Evolutionary conservation across 352 stramenopile genomes (phyloP).

Genomic region (Globisporangium megalacanthum): DNA sequence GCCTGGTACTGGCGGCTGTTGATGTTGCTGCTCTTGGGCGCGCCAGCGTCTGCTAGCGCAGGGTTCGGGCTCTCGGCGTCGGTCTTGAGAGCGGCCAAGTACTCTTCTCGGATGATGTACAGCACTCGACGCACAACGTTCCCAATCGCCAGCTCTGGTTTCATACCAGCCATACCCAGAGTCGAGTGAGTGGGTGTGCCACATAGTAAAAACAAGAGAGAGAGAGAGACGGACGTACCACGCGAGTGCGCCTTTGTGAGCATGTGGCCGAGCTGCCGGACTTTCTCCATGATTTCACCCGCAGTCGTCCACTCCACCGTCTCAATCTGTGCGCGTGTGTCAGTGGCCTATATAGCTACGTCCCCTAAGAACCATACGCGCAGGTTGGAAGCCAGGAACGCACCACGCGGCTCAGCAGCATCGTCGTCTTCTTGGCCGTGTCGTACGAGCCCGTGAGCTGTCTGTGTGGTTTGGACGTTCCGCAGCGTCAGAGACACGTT

Average conservation of each 20-base stretch:
- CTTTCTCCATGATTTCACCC: conserved; percentile 81
- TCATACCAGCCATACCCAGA: not conserved
- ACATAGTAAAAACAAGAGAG: not conserved
- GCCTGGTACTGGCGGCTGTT: conserved; percentile 52
- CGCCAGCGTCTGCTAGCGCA: conserved; percentile 5
- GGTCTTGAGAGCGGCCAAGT: conserved; percentile 68
- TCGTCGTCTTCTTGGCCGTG: conserved; percentile 73
- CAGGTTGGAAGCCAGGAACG: conserved; percentile 1
- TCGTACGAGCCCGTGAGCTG: conserved; percentile 76
- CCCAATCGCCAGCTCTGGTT: conserved; percentile 73
- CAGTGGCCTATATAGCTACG: too few species aligned
- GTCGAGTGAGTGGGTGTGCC: too few species aligned
- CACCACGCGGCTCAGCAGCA: conserved; percentile 70
- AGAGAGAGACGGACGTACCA: conserved; percentile 16
- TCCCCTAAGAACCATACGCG: too few species aligned
- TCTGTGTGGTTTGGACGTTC: conserved; percentile 15
- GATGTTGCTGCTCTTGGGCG: conserved; percentile 12
- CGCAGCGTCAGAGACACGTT: not conserved
- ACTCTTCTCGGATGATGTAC: conserved; percentile 87
- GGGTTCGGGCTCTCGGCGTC: conserved; percentile 16
- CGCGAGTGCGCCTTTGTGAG: conserved; percentile 77
- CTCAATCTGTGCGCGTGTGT: conserved; percentile 35
- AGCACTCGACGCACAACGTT: conserved; percentile 88
- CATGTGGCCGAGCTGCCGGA: conserved; percentile 73
- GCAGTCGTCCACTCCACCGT: conserved; percentile 76